Evolutionary conservation across 441 rosid genomes (phyloP).

Genomic region (Raphanus hybrid): DNA sequence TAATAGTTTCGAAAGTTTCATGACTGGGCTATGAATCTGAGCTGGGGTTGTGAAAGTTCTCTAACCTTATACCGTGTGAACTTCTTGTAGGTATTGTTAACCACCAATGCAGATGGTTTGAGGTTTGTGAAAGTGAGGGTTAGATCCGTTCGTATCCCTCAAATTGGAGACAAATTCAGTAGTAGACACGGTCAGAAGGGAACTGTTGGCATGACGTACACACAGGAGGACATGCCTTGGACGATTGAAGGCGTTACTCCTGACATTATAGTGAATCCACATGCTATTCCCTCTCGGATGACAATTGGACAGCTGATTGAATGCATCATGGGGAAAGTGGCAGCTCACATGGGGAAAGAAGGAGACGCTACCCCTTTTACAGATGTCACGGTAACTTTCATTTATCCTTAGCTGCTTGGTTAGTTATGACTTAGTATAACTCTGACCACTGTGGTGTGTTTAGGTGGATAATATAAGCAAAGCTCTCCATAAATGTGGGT

Average conservation of each 20-base stretch:
- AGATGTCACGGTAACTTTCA: too few species aligned
- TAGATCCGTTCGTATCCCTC: conserved; percentile 96
- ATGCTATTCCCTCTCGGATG: conserved; percentile 99
- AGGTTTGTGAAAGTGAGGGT: conserved; percentile 95
- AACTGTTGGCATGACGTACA: conserved; percentile 99
- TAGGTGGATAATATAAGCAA: conserved; percentile 98
- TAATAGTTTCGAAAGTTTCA: conserved; percentile 2
- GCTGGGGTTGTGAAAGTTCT: neutral
- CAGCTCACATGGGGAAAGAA: conserved; percentile 98
- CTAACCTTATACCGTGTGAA: conserved; percentile 1
- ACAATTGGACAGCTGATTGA: conserved; percentile 98
- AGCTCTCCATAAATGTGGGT: conserved; percentile 98
- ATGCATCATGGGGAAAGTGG: conserved; percentile 99
- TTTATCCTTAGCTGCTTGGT: too few species aligned
- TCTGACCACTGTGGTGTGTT: neutral
- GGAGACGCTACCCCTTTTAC: too few species aligned
- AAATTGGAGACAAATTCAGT: conserved; percentile 96
- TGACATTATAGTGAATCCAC: conserved; percentile 93
- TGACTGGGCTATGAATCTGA: conserved; percentile 6
- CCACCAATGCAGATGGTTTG: conserved; percentile 93
- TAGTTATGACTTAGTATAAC: too few species aligned
- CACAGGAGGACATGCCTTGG: conserved; percentile 99
- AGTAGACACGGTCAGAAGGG: conserved; percentile 99
- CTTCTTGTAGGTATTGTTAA: conserved; percentile 75
- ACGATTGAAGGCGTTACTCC: conserved; percentile 96